phyloP scores from a whole-genome alignment of 176 grass and related monocot species.

The Poa annua region DNA sequence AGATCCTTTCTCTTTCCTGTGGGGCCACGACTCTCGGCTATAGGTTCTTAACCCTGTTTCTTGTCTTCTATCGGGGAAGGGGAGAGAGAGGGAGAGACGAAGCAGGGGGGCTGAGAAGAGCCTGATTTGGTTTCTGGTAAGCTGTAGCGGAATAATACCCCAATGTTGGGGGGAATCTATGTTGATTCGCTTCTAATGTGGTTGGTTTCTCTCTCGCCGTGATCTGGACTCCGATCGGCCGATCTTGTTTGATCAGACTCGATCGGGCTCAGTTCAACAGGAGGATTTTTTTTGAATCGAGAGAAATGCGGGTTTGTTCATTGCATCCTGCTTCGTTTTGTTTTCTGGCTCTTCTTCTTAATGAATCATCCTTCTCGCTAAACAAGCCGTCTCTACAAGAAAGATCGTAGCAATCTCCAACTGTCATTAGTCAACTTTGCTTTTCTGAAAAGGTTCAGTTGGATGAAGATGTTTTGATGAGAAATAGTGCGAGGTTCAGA shows the following conservation, averaged over 20 bases:
- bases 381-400: background rate
- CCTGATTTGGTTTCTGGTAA: slow-evolving; percentile 35
- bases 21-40: background rate
- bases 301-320: background rate
- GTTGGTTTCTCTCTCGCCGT: slow-evolving; percentile 9
- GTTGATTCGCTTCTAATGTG: slow-evolving; percentile 3
- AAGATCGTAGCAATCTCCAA: background rate
- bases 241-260: slow-evolving; percentile 21
- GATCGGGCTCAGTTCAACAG: slow-evolving; percentile 5
- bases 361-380: background rate
- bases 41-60: background rate
- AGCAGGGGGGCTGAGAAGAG: background rate
- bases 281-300: background rate
- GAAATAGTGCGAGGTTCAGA: background rate
- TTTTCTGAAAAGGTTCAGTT: background rate
- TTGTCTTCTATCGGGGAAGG: background rate
- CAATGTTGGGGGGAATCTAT: slow-evolving; percentile 28
- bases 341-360: background rate
- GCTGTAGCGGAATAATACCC: background rate
- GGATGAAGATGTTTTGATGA: background rate
- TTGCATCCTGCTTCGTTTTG: background rate
- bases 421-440: background rate
- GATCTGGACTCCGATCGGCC: slow-evolving; percentile 30
- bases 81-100: too few species aligned
- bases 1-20: slow-evolving; percentile 19